phyloP scores from a whole-genome alignment of 192 early-diverging fungal species.

The Anaeromyces robustus region DNA sequence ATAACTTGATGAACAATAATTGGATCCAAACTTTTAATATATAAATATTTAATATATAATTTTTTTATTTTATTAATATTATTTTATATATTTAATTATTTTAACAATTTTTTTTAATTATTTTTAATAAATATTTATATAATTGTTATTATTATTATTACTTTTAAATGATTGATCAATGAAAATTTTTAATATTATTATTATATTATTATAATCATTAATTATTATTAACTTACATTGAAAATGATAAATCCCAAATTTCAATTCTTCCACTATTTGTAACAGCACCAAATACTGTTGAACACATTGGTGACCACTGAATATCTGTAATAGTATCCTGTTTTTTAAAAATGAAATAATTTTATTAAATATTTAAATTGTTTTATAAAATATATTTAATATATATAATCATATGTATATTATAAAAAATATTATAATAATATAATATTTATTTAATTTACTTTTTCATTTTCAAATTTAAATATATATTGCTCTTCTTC shows the following conservation, averaged over 20 bases:
- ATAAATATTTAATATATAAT: neutral
- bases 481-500: slow-evolving; percentile 29
- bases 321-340: slow-evolving; percentile 38
- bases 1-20: slow-evolving; percentile 35
- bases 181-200: no score
- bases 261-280: slow-evolving; percentile 37
- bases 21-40: slow-evolving; percentile 26
- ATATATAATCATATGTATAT: no score
- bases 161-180: no score
- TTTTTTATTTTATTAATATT: neutral
- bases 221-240: slow-evolving; percentile 25
- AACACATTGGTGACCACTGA: slow-evolving; percentile 26
- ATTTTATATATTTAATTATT: no score
- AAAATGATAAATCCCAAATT: slow-evolving; percentile 39
- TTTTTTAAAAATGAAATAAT: neutral
- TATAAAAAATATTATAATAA: no score
- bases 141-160: neutral
- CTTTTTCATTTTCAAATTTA: slow-evolving; percentile 40
- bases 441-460: slow-evolving; percentile 3
- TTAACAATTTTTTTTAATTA: no score
- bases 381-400: no score
- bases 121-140: no score
- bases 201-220: no score
- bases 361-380: no score
- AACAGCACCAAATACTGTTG: slow-evolving; percentile 39